Evolutionary conservation across 768 basidiomycete species (phyloP), one percentile per base, ranked within the genome.

Genomic region (Psilocybe cubensis): DNA sequence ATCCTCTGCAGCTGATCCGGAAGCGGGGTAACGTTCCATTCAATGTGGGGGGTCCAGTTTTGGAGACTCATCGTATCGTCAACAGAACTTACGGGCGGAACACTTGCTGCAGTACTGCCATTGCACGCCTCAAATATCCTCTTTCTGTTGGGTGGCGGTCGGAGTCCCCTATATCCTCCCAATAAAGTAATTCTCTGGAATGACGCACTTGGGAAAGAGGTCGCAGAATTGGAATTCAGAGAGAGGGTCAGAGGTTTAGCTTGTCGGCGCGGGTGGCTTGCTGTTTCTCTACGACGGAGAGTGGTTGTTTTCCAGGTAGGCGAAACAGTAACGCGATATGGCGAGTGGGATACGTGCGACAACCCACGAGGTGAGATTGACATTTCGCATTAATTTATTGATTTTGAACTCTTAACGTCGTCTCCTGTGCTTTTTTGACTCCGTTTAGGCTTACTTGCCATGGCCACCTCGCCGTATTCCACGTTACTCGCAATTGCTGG

Each of bases 161-260:
- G 87, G 53, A 94, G 91, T 70, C 94, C 94, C 27, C 82, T 89
- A 9, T 96, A 94, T 73, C 91, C 94, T 25, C 91, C 89, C 25
- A 96, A 96, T 74, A 96, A 96, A 76, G 91, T 95, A 52, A 80
- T 96, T 61, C 70, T 96, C 52, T 96, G 92, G 92, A 90, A 96
- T 71, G 93, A 93, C 73, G 82, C 80, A 3, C 73, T 83, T 3
- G 84, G 84, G n/a, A 76, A 77, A 58, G 91, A 94, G 68, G 89
- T 93, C 47, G 92, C 91, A 33, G 92, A 95, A 70, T 81, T 96
- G 57, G 93, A 95, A 73, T 96, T 96, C 68, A 81, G 90, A 65
- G 94, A 94, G 73, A 79, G 81, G 56, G 92, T 94, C 1, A 80
- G 90, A 56, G 92, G 92, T 0, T 71, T 94, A 46, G 87, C 87